Base-by-base conservation (phyloP, 345 rosid genomes). In the Eucalyptus virginea region DNA sequence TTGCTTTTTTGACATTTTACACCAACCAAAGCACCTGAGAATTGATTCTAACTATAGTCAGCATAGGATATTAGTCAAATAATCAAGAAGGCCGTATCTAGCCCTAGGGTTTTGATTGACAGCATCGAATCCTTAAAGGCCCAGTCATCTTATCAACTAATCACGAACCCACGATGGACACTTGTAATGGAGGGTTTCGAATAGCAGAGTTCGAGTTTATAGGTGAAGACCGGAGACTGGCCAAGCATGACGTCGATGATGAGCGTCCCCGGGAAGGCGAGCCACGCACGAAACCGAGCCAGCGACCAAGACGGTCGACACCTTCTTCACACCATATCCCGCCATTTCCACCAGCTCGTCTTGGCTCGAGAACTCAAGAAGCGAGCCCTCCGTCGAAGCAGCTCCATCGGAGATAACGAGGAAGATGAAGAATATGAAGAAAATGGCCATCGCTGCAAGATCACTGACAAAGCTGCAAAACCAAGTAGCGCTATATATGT, bases 301-400 rank as follows among this genome's bases (percentile, higher is more conserved):
- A 10, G 95, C 90, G 86, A 94, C 90, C 7, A 95, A 81, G 47
- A 95, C 94, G 45, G 95, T 94, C 8, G 98, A 96, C 18, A 96
- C 92, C 93, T 94, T 96, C 86, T 93, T 94, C 90, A 95, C 95
- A 13, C 98, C 98, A 24, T 96, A 95, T 19, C 98, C 98, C 30
- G 96, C 98, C 92, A 93, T 87, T 42, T 93, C 90, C 89, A 92
- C 93, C 95, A 95, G 67, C 87, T 96, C 98, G 45, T 94, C 95
- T 69, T 94, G 93, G 89, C 91, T 93, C 47, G 91, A 90, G 6
- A 58, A 42, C 87, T 88, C 16, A 7, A 77, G 47, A 21, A 40
- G 83, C 9, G 5, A 77, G 47, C 83, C 91, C 7, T 87, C 93
- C 87, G 24, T 52, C 14, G 93, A 89, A 83, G 88, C 23, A 26